Evolutionary conservation across 2,329 filamentous ascomycete genomes (phyloP), one percentile per base, ranked within the genome.

Genomic region (Xylaria multiplex): DNA sequence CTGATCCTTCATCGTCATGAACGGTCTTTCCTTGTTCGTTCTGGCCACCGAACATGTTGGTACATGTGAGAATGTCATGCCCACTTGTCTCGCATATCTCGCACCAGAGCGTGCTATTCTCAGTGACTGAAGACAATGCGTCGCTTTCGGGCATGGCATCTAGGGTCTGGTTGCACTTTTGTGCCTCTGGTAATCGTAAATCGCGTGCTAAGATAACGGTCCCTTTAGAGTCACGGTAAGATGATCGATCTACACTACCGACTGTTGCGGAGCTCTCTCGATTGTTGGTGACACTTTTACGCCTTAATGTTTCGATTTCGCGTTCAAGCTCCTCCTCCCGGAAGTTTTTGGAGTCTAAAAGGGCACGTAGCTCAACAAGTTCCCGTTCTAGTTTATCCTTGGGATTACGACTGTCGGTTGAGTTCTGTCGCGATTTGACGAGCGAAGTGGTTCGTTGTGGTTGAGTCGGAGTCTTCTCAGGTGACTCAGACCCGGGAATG

Each of bases 1-100:
- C 49, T 16, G 65, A 55, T 57, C 62, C 43, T 43, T 69, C 71
- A 53, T 74, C 70, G 52, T 71, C 60, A 48, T 65, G 48, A n/a
- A 55, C 58, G 45, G 58, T 45, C 53, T 72, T 73, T 60, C 65
- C 70, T 52, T 73, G 73, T 49, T 72, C 74, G 43, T 72, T 72
- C 55, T 76, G 81, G 7, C 81, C 76, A 2, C 85, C 89, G 78
- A 92, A 95, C 90, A 97, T 96, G 78, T 93, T 95, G 59, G 92
- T 93, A 84, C 95, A 98, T 24, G 92, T 96, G 63, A 98, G 83
- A 67, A 98, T 97, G 74, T 98, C 95, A 76, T 98, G 95, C 16
- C 95, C 94, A 53, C 88, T 86, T 40, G 92, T 92, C 81, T 97
- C 94, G 81, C 95, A 98, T 68, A 98, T 96, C 80, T 98, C 96